These are phyloP conservation scores for Exophiala aquamarina DNA, from an alignment of 2,329 filamentous ascomycete genomes.

Conservation along the genomic window DNA sequence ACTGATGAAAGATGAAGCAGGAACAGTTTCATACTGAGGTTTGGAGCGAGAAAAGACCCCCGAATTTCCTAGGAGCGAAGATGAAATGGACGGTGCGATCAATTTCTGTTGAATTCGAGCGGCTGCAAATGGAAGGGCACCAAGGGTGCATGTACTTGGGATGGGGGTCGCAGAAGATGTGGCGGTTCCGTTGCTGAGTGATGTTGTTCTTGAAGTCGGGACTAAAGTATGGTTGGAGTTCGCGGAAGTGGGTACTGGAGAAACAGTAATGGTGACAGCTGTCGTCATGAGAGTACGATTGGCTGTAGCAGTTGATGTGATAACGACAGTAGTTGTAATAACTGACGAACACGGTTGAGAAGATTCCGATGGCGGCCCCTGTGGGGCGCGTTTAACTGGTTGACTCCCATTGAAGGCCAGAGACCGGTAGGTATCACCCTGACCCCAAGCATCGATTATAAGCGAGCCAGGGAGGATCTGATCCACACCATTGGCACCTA, in stretches of 20 bases:
- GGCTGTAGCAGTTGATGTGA: conserved; percentile 6
- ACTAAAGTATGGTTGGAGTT: conserved; percentile 4
- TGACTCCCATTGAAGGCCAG: conserved; percentile 8
- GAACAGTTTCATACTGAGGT: conserved; percentile 76
- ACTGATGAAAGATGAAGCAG: conserved; percentile 72
- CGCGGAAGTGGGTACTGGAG: conserved; percentile 4
- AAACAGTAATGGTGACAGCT: conserved; percentile 10
- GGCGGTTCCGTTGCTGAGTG: conserved; percentile 4
- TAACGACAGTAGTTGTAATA: conserved; percentile 17
- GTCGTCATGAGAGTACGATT: neutral
- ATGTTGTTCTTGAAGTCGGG: conserved; percentile 1
- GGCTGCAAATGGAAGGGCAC: conserved; percentile 13
- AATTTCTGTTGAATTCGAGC: conserved; percentile 16
- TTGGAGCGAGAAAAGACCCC: conserved; percentile 80
- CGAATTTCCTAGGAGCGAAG: conserved; percentile 58
- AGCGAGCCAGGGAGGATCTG: conserved; percentile 67
- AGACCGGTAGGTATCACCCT: conserved; percentile 68
- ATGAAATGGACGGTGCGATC: conserved; percentile 15
- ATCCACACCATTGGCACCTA: conserved; percentile 52
- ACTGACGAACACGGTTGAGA: conserved; percentile 16
- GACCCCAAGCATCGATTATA: conserved; percentile 70
- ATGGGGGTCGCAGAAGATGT: conserved; percentile 2
- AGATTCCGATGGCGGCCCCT: conserved; percentile 4
- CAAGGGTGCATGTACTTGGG: conserved; percentile 17
- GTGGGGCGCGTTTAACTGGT: conserved; percentile 13